phyloP scores from a whole-genome alignment of 192 early-diverging fungal species.

The Linnemannia elongata region DNA sequence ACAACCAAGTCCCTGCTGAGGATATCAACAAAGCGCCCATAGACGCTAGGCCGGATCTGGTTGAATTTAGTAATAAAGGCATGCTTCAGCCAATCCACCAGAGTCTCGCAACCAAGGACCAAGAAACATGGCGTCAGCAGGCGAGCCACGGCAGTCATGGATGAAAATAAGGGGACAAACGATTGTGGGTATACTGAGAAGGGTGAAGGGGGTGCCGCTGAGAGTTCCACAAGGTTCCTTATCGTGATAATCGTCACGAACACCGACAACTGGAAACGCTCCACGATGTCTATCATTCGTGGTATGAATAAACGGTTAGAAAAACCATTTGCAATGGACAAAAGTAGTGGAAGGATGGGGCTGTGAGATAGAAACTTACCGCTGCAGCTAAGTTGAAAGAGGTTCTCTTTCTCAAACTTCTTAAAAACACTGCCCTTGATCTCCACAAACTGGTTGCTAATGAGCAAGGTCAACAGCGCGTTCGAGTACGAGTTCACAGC shows the following conservation, averaged over 20 bases:
- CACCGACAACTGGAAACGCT: conserved; percentile 91
- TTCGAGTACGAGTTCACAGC: conserved; percentile 97
- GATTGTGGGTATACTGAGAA: conserved; percentile 71
- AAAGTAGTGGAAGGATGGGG: no score
- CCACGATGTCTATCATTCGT: conserved; percentile 85
- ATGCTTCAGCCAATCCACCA: conserved; percentile 99
- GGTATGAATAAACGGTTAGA: neutral
- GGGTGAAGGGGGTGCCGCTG: conserved; percentile 71
- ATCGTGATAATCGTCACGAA: conserved; percentile 93
- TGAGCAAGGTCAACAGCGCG: conserved; percentile 90
- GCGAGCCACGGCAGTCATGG: conserved; percentile 73
- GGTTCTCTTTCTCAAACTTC: conserved; percentile 94
- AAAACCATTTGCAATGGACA: neutral
- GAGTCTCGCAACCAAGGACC: conserved; percentile 89
- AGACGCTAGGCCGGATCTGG: conserved; percentile 89
- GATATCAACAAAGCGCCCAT: conserved; percentile 88
- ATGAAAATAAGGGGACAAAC: conserved; percentile 75
- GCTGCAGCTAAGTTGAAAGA: conserved; percentile 94
- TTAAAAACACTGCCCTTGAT: conserved; percentile 99
- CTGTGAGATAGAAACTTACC: conserved; percentile 65
- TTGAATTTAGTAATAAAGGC: conserved; percentile 99
- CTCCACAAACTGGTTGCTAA: conserved; percentile 98
- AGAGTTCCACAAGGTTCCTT: conserved; percentile 91
- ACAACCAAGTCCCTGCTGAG: conserved; percentile 89
- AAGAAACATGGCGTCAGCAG: conserved; percentile 87